Conservation (phyloP, 441 rosid genomes). For the Arabidopsis hybrid region DNA sequence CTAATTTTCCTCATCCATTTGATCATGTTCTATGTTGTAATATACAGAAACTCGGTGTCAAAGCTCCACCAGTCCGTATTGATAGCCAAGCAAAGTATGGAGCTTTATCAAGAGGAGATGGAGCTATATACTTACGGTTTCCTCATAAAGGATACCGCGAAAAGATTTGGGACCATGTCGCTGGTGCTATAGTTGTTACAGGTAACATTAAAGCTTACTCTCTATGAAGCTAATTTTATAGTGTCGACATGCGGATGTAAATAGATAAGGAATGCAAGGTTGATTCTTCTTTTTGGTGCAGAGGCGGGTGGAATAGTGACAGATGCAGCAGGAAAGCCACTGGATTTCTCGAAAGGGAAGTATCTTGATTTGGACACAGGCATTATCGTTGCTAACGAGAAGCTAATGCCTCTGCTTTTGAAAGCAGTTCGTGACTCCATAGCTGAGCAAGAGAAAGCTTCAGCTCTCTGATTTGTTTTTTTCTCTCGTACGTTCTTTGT, state of each 20-base stretch:
- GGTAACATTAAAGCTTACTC: constrained; percentile 48
- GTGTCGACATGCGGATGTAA: not conserved
- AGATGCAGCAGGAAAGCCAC: constrained; percentile 82
- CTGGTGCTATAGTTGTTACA: constrained; percentile 87
- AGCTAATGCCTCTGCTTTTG: constrained; percentile 82
- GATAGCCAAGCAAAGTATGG: constrained; percentile 99
- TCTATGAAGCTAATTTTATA: not conserved
- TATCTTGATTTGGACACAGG: constrained; percentile 82
- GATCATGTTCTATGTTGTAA: not conserved
- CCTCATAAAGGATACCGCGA: constrained; percentile 92
- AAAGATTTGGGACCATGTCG: constrained; percentile 99
- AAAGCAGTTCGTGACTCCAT: constrained; percentile 84
- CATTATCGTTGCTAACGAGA: constrained; percentile 82
- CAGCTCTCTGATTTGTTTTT: constrained; percentile 35
- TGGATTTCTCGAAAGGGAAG: constrained; percentile 91
- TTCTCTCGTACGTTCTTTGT: not conserved
- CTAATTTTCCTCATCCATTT: not conserved
- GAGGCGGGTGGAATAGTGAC: constrained; percentile 90
- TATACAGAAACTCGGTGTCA: constrained; percentile 88
- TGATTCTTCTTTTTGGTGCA: constrained; percentile 41
- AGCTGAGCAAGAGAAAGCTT: constrained; percentile 57
- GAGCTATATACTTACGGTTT: constrained; percentile 85
- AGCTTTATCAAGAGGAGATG: constrained; percentile 94
- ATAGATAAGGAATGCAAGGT: not conserved
- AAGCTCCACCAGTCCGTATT: constrained; percentile 90